Base-by-base conservation (phyloP, 257 asterid species). In the Solanum pennellii region DNA sequence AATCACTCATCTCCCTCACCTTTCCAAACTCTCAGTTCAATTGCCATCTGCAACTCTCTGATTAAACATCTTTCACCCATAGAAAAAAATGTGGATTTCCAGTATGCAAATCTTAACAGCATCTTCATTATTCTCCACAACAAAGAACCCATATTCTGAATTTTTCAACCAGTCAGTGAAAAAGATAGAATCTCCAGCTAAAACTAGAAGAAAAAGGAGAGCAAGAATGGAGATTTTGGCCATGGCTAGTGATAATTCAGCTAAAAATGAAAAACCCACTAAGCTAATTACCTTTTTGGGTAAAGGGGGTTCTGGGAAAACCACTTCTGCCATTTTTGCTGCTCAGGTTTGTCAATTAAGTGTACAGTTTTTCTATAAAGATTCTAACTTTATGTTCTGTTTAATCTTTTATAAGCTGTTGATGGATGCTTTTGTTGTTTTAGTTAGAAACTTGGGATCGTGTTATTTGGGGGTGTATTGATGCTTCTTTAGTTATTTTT, bases 301-400 rank as follows among this genome's bases (percentile, higher is more conserved):
- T 44, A 97, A 97, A 93, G 99, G 99, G 86, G 99, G 98, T 87
- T 94, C 98, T 21, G 99, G 99, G 0, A 95, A 97, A 89, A 95
- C 99, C 29, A 94, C 98, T 69, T 92, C 98, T 86, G 94, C 99
- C 84, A 89, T 95, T 86, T 95, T 97, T 89, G 98, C 98, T n/a
- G 98, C 99, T 86, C 98, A 95, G 98, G 99, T 97, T 88, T 8
- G 12, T 12, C 20, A 1, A 80, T 80, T 47, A 29, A 29, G 16
- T 18, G 21, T 2, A 0, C 13, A 47, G 3, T 47, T 80, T 47
- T 47, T 4, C 20, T 80, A 0, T 29, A 80, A 80, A 29, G 29
- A 80, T 10, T 80, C 25, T 14, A 25, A 5, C 15, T 45, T 79
- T 79, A 13, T n/a, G 83, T 25, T 76, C 21, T 62, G 10, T 77